Evolutionary conservation across 148 eudicot genomes (phyloP), one percentile per base, ranked within the genome.

Genomic region (Silene conica): DNA sequence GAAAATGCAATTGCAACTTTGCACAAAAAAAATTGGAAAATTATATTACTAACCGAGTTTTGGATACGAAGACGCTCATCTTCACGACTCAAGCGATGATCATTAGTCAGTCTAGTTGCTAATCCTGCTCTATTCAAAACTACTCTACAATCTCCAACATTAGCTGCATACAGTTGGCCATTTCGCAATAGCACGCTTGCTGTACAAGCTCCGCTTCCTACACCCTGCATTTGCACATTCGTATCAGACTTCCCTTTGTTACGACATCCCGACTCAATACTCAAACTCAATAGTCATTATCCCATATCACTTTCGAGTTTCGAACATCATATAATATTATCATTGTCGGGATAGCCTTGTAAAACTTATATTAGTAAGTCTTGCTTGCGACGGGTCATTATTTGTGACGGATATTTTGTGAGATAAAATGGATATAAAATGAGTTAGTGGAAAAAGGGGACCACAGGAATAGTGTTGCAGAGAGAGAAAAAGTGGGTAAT

Each of bases 71-170:
- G 74, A 25, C 91, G 88, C 50, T 87, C 94, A 59, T 89, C 91
- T 77, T 84, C 83, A 43, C 88, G 78, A 38, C 64, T 78, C 8
- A 81, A 78, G 62, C 84, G 83, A 46, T 89, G 94, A 73, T 89
- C 94, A 12, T 57, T 71, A 0, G 94, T 89, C 69, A 89, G 62
- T 14, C 77, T 63, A 22, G 63, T 38, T 23, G 91, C 87, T 31
- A 77, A 55, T 57, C 91, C 86, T 9, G 81, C 78, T 66, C 78
- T 82, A 69, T 89, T 83, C 75, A 89, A 19, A 52, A 89, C 91
- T 16, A 82, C 91, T 55, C 87, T 83, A 78, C 94, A 89, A 72
- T 89, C 94, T 2, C 94, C 94, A 25, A 82, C 89, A 54, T 87
- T 89, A 2, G 94, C 85, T 22, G 77, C 80, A 12, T 82, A 72